A percentile compares a stretch with the other conserved stretches of the same genome.
Evolutionary conservation across 352 stramenopile species (phyloP).

Genomic region (Pythium aquatile): DNA sequence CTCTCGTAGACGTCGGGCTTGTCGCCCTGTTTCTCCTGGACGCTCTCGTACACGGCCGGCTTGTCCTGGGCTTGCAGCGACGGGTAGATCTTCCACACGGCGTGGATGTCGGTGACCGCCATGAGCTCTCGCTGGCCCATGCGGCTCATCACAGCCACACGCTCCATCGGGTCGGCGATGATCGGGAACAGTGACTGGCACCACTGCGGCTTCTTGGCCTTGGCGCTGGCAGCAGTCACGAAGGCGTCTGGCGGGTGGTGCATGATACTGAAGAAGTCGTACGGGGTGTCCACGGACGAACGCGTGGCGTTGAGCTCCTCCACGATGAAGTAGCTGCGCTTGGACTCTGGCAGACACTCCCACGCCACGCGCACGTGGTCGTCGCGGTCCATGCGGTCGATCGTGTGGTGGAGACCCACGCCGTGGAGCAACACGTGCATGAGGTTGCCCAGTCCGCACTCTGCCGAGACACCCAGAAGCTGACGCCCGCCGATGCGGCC

Average conservation of each 20-base stretch:
- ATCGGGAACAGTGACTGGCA: conserved; percentile 69
- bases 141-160: conserved; percentile 47
- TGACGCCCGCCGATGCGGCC: conserved; percentile 70
- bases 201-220: conserved; percentile 30
- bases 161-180: conserved; percentile 48
- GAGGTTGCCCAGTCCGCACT: conserved; percentile 73
- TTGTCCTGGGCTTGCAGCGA: conserved; percentile 41
- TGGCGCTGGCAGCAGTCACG: conserved; percentile 25
- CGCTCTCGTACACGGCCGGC: conserved; percentile 33
- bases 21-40: conserved; percentile 20
- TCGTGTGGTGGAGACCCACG: conserved; percentile 67
- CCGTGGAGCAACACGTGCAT: conserved; percentile 80
- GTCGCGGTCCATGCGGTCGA: conserved; percentile 69
- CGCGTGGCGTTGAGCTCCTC: conserved; percentile 38
- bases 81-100: conserved; percentile 73
- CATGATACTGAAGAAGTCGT: conserved; percentile 88
- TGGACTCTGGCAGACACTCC: conserved; percentile 68
- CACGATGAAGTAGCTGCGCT: conserved; percentile 67
- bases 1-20: conserved; percentile 45
- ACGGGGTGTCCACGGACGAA: conserved; percentile 35
- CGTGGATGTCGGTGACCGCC: conserved; percentile 69
- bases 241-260: conserved; percentile 74
- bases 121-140: conserved; percentile 81
- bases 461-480: conserved; percentile 56
- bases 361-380: conserved; percentile 76